phyloP scores from a whole-genome alignment of 2,329 filamentous ascomycete genomes.

The Fusarium robinianum region DNA sequence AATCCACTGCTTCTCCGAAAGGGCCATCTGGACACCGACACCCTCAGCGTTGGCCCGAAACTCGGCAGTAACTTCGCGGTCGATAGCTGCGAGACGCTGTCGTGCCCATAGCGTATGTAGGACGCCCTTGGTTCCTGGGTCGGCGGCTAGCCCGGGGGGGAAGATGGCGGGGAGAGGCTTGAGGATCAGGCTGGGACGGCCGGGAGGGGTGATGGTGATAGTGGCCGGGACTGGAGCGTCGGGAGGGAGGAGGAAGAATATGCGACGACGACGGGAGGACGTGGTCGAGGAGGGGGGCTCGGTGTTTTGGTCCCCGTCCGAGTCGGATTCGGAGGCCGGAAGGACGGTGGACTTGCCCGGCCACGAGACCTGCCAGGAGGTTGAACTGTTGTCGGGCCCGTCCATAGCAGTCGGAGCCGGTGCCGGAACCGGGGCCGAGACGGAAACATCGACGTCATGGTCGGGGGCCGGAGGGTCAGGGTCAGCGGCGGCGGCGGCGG shows the following conservation, averaged over 20 bases:
- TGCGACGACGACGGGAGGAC: slow-evolving; percentile 53
- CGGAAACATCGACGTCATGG: slow-evolving; percentile 31
- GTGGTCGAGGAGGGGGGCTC: slow-evolving; percentile 37
- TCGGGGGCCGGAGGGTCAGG: too few species aligned
- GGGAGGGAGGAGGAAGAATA: slow-evolving; percentile 82
- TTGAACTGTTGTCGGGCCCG: slow-evolving; percentile 9
- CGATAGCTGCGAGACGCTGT: slow-evolving; percentile 74
- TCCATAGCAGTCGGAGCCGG: slow-evolving; percentile 5
- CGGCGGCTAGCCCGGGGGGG: slow-evolving; percentile 72
- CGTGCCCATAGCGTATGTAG: slow-evolving; percentile 91
- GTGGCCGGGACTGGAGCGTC: slow-evolving; percentile 71
- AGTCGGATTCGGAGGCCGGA: slow-evolving; percentile 55
- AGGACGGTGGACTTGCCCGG: slow-evolving; percentile 76
- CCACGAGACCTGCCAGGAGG: slow-evolving; percentile 78
- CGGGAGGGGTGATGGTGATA: slow-evolving; percentile 64
- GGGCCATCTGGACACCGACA: slow-evolving; percentile 80
- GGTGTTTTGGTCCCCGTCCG: slow-evolving; percentile 38
- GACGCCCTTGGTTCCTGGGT: slow-evolving; percentile 76
- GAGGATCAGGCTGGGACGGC: slow-evolving; percentile 55
- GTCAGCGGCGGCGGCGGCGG: slow-evolving; percentile 34
- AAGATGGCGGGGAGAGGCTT: slow-evolving; percentile 89
- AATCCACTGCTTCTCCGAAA: slow-evolving; percentile 85
- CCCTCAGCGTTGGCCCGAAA: slow-evolving; percentile 76
- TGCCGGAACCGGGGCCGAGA: slow-evolving; percentile 22
- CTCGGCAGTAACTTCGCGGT: slow-evolving; percentile 77